These are phyloP conservation scores for Excoecaria agallocha DNA, from an alignment of 345 rosid genomes.

Conservation along the genomic window DNA sequence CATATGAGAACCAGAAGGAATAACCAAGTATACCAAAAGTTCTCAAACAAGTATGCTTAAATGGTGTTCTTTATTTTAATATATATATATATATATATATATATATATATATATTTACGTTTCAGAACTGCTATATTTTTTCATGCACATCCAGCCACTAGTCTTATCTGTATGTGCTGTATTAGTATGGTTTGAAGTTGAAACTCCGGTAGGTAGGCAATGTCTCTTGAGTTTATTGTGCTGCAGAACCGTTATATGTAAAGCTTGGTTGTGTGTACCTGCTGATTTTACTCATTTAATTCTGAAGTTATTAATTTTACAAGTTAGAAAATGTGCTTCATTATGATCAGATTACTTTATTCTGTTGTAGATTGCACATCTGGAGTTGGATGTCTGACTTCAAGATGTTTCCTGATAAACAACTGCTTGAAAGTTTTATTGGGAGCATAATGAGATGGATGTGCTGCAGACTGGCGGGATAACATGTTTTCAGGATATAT, in stretches of 20 bases:
- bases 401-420: slow-evolving; percentile 1
- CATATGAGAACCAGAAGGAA: background rate
- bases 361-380: slow-evolving; percentile 20
- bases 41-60: background rate
- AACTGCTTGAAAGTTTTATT: slow-evolving; percentile 18
- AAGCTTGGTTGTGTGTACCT: background rate
- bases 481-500: too few species aligned
- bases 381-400: slow-evolving; percentile 18
- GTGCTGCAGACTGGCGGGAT: slow-evolving; percentile 17
- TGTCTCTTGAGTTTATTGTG: background rate
- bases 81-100: too few species aligned
- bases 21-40: background rate
- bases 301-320: background rate
- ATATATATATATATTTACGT: background rate
- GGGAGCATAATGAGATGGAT: slow-evolving; percentile 8
- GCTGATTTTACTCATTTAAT: background rate
- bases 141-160: background rate
- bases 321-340: slow-evolving; percentile 9
- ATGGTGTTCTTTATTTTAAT: background rate
- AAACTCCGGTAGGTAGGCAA: background rate
- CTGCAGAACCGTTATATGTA: background rate
- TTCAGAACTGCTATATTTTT: background rate
- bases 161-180: background rate
- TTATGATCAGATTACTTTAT: slow-evolving; percentile 4
- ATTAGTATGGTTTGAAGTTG: background rate